phyloP scores from a whole-genome alignment of 306 rosid genomes.

The Clitoria ternatea region DNA sequence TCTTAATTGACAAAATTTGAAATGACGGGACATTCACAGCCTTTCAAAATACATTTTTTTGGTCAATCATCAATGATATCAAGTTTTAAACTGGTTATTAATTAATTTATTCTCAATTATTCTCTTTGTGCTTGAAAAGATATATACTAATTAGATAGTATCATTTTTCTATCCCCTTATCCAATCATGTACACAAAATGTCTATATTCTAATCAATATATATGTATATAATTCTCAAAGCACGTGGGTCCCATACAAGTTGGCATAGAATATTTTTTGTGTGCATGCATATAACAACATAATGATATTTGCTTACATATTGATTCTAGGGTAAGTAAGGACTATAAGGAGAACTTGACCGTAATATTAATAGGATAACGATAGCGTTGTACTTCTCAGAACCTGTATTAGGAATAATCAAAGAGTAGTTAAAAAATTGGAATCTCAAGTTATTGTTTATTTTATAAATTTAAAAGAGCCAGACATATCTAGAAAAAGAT shows the following conservation, averaged over 20 bases:
- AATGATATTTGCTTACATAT: background rate
- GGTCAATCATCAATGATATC: conserved; percentile 41
- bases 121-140: conserved; percentile 1
- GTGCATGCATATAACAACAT: conserved; percentile 19
- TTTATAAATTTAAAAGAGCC: background rate
- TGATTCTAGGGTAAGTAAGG: background rate
- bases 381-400: conserved; percentile 3
- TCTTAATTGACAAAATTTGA: background rate
- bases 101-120: conserved; percentile 23
- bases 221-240: conserved; percentile 13
- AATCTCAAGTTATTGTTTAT: conserved; percentile 1
- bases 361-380: background rate
- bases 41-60: background rate
- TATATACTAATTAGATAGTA: background rate
- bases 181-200: conserved; percentile 17
- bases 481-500: background rate
- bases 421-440: background rate
- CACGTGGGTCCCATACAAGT: conserved; percentile 12
- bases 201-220: background rate
- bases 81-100: background rate
- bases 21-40: background rate
- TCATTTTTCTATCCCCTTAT: conserved; percentile 11
- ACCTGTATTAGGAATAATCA: background rate
- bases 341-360: conserved; percentile 3
- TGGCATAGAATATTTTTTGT: conserved; percentile 18